Evolutionary conservation across 106 monocot genomes (phyloP), one percentile per base, ranked within the genome.

Genomic region (Acorus gramineus): DNA sequence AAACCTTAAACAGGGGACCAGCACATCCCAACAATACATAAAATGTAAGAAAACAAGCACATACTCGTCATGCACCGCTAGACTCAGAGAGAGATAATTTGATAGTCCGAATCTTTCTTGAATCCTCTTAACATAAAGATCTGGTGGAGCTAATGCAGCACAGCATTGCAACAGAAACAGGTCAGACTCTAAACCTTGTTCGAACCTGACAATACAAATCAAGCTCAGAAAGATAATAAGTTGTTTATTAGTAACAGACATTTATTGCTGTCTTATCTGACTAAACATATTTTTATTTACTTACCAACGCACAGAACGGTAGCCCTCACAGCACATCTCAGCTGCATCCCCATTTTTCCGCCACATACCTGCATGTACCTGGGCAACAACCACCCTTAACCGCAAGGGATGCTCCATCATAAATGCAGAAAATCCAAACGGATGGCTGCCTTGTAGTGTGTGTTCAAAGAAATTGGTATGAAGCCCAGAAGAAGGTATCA

Each of bases 331-430:
- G 53, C 70, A 66, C 45, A 83, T 57, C 50, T 77, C 77, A 62
- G 76, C 76, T 12, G 83, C 79, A 92, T 98, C 98, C 54, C 87
- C 80, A 85, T 91, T 96, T 67, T 72, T 96, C 46, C 88, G 77
- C 98, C 98, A 98, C 98, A 92, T 98, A 61, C 98, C 98, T 56
- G 92, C 87, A 69, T 66, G 88, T 5, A 91, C 91, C 80, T 98
- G 98, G 42, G 98, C 98, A 73, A 85, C 88, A 57, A 88, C 85
- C 14, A 98, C 92, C 69, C 91, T 85, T 66, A 98, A 65, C 8
- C 79, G 76, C 44, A 98, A 63, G 49, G 98, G 98, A 79, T 83
- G 81, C 76, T 98, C 98, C 98, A 98, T 83, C 43, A 98, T 14
- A 75, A 78, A 81, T 14, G 85, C 61, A 56, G 91, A 82, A 85